A percentile compares a stretch with the other conserved stretches of the same genome.
These are phyloP conservation scores for Kurtzmaniella fragi DNA, from an alignment of 805 yeast species.

Conservation along the genomic window DNA sequence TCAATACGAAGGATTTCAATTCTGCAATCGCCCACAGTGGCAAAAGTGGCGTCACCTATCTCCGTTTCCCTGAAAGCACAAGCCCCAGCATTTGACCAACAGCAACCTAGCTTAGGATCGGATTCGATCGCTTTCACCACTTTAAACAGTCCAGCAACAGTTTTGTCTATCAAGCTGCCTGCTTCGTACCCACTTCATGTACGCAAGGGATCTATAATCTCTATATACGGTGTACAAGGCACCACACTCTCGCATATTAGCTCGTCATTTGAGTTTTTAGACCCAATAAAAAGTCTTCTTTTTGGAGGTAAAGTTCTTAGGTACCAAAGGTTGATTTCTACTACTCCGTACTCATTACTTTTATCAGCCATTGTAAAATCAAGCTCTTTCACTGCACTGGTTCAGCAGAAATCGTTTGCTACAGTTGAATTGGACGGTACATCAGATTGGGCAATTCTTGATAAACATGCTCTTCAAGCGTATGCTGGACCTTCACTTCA, in stretches of 20 bases:
- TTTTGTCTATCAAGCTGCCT: conserved; percentile 47
- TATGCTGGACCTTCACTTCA: conserved; percentile 50
- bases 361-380: conserved; percentile 33
- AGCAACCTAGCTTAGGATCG: conserved; percentile 12
- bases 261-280: conserved; percentile 24
- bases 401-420: conserved; percentile 36
- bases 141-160: conserved; percentile 45
- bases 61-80: background rate
- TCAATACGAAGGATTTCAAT: background rate
- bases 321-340: conserved; percentile 45
- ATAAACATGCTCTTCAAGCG: conserved; percentile 43
- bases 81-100: conserved; percentile 6
- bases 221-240: conserved; percentile 34
- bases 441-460: conserved; percentile 57
- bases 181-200: conserved; percentile 55
- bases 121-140: conserved; percentile 31
- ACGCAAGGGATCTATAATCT: conserved; percentile 44
- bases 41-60: conserved; percentile 1
- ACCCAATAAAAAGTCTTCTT: conserved; percentile 38
- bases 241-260: conserved; percentile 13
- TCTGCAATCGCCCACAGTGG: conserved; percentile 1
- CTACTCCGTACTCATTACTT: conserved; percentile 41
- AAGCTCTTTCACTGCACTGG: conserved; percentile 6
- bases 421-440: conserved; percentile 51
- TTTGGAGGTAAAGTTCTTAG: conserved; percentile 41